A percentile compares a stretch with the other conserved stretches of the same genome.
phyloP scores from a whole-genome alignment of 805 yeast species.

The Candida awuae region DNA sequence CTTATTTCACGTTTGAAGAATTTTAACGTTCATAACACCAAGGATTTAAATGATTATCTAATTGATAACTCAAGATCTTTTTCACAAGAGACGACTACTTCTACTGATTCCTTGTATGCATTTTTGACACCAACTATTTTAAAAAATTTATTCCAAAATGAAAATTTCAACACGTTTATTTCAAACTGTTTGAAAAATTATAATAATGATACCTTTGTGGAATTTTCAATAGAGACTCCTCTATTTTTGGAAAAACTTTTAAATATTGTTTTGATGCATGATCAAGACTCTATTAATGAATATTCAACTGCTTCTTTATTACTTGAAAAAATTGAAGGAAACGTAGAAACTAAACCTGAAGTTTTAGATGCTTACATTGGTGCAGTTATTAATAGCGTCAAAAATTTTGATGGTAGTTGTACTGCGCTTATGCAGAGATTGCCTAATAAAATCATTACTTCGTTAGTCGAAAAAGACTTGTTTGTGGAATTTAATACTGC shows the following conservation, averaged over 20 bases:
- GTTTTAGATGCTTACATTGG: constrained; percentile 13
- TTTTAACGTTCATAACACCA: constrained; percentile 12
- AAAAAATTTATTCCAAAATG: constrained; percentile 25
- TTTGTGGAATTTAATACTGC: not conserved
- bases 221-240: constrained; percentile 12
- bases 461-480: constrained; percentile 3
- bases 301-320: constrained; percentile 5
- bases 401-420: constrained; percentile 6
- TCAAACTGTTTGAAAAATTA: constrained; percentile 19
- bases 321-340: constrained; percentile 18
- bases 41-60: constrained; percentile 7
- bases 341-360: constrained; percentile 8
- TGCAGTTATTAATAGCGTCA: constrained; percentile 10
- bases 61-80: constrained; percentile 9
- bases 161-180: constrained; percentile 16
- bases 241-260: constrained; percentile 17
- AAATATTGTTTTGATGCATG: not conserved
- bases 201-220: constrained; percentile 15
- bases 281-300: not conserved
- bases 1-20: constrained; percentile 8
- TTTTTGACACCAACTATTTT: constrained; percentile 32
- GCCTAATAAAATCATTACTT: not conserved
- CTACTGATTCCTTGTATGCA: constrained; percentile 18
- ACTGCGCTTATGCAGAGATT: not conserved
- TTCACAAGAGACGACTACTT: constrained; percentile 2